A percentile compares a stretch with the other conserved stretches of the same genome.
Evolutionary conservation across 2,329 filamentous ascomycete species (phyloP).

Genomic region (Eutypella sp.): DNA sequence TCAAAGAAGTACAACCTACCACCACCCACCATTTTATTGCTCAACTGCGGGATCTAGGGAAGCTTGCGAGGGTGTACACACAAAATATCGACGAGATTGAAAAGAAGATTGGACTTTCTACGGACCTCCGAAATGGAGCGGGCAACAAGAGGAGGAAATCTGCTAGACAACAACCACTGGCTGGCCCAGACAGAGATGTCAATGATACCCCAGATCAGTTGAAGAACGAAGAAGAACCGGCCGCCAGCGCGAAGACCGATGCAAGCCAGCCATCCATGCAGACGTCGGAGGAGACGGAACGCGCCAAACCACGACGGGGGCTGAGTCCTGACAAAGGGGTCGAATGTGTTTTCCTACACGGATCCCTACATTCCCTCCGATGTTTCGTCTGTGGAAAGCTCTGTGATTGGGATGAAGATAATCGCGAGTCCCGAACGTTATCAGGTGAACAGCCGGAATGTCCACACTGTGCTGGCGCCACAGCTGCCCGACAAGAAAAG

Average conservation of each 20-base stretch:
- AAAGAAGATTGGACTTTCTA: constrained; percentile 62
- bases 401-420: constrained; percentile 55
- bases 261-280: constrained; percentile 13
- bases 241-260: constrained; percentile 9
- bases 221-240: constrained; percentile 11
- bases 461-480: constrained; percentile 59
- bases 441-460: constrained; percentile 63
- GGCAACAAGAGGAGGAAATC: constrained; percentile 52
- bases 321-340: constrained; percentile 40
- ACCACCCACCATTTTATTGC: constrained; percentile 65
- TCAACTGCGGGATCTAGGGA: constrained; percentile 60
- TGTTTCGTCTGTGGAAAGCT: constrained; percentile 58
- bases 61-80: constrained; percentile 67
- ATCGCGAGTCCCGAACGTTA: constrained; percentile 51
- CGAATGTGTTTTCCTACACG: constrained; percentile 67
- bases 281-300: constrained; percentile 10
- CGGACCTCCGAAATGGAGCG: constrained; percentile 55
- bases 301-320: constrained; percentile 12
- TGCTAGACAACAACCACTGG: constrained; percentile 23
- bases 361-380: constrained; percentile 59
- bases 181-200: constrained; percentile 17
- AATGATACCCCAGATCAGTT: constrained; percentile 23
- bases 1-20: constrained; percentile 58
- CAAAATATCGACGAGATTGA: constrained; percentile 74
- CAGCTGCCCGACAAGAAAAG: constrained; percentile 55